A percentile compares a stretch with the other conserved stretches of the same genome.
phyloP scores from a whole-genome alignment of 129 eudicot species.

The Helianthus annuus region HanXRQr2.0-SUNRISE NC_035440.2:163085703-163086202 shows the following conservation, averaged over 20 bases:
- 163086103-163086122: no score
- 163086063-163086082: no score
- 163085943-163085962: no score
- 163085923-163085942: conserved; percentile 55
- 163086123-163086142: no score
- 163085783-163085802: conserved; percentile 95
- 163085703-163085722: conserved; percentile 89
- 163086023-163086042: no score
- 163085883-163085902: conserved; percentile 98
- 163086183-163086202: no score
- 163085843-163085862: conserved; percentile 99
- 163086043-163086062: no score
- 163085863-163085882: conserved; percentile 97
- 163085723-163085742: conserved; percentile 96
- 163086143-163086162: no score
- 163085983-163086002: conserved; percentile 9
- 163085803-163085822: conserved; percentile 94
- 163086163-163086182: no score
- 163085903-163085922: conserved; percentile 97
- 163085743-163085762: conserved; percentile 95
- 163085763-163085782: conserved; percentile 93
- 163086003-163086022: not conserved
- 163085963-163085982: not conserved
- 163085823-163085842: conserved; percentile 96
- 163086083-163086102: no score